Conservation (phyloP, 371 early-diverging fungal species). For the Lichtheimia ornata region DNA sequence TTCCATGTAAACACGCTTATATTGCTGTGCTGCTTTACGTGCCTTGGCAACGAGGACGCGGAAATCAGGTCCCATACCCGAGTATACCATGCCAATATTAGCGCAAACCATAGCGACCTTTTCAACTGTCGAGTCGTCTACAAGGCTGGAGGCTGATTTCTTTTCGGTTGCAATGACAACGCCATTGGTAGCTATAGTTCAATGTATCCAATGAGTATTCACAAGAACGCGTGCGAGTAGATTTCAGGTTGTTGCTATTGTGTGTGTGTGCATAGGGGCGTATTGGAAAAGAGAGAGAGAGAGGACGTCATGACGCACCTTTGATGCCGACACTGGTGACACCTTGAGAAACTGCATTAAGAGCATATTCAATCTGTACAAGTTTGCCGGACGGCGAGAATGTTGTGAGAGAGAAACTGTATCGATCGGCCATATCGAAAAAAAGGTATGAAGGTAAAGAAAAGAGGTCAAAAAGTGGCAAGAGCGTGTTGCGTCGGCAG, state of each 20-base stretch:
- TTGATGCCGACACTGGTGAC: slow-evolving; percentile 98
- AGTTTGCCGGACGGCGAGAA: slow-evolving; percentile 99
- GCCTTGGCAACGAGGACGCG: slow-evolving; percentile 94
- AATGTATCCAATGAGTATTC: not conserved
- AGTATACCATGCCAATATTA: slow-evolving; percentile 96
- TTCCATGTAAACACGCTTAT: slow-evolving; percentile 91
- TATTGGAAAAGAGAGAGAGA: slow-evolving; percentile 4
- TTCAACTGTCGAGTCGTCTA: slow-evolving; percentile 88
- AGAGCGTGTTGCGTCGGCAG: not conserved
- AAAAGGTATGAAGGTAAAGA: not conserved
- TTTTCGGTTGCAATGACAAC: slow-evolving; percentile 98
- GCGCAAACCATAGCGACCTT: slow-evolving; percentile 89
- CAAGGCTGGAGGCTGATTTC: slow-evolving; percentile 90
- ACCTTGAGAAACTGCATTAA: slow-evolving; percentile 94
- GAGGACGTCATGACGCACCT: slow-evolving; percentile 54
- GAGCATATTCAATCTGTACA: slow-evolving; percentile 98
- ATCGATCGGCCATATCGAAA: slow-evolving; percentile 59
- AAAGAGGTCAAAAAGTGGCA: not conserved
- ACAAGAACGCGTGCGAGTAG: not conserved
- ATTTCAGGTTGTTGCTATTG: not conserved
- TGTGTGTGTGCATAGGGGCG: not conserved
- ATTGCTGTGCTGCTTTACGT: slow-evolving; percentile 94
- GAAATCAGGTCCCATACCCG: slow-evolving; percentile 98
- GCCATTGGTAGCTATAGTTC: slow-evolving; percentile 85
- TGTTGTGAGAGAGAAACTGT: slow-evolving; percentile 97